Base-by-base conservation (phyloP, 2,329 filamentous ascomycete genomes). In the Colletotrichum sp. region DNA sequence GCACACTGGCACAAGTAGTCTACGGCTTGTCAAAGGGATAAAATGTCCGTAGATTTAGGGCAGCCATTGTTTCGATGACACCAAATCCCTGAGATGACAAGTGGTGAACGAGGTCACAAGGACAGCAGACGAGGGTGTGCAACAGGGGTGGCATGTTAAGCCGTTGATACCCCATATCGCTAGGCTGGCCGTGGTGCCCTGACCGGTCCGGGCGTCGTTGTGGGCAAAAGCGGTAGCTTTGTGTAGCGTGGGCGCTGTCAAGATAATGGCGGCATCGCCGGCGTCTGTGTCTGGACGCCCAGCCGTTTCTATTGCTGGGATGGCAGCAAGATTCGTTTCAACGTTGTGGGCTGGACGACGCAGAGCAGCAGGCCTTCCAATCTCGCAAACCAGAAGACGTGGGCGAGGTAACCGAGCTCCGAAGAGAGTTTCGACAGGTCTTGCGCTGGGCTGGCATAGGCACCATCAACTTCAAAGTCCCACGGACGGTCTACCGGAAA, bases 241-340 rank as follows among this genome's bases (percentile, higher is more conserved):
- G 67, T 59, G 68, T 66, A 62, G 68, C 68, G 61, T 66, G 72
- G 61, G 72, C 68, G 73, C 69, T 73, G 73, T 75, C 69, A 68
- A 68, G 26, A 55, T 73, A 61, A 59, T 58, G 69, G 69, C 73
- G 69, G 69, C 73, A 63, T 68, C 32, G 13, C 63, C 73, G 69
- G 62, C 43, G 62, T 73, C 38, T 68, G 18, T 59, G 52, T 69
- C 66, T 69, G 34, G n/a, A 43, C 48, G 43, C 43, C 63, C 69
- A 64, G 73, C 69, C 63, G 52, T 36, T 59, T 36, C 52, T 30
- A 56, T 21, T 67, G 38, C 63, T 38, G 28, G 71, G 48, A 67
- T 73, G 69, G 63, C 69, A 59, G 73, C 63, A 75, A 75, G 58
- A 48, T 63, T 63, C 58, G 69, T 75, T 73, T 75, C 73, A 75